Base-by-base conservation (phyloP, 176 grass and related monocot genomes). In the Bromus sterilis region DNA sequence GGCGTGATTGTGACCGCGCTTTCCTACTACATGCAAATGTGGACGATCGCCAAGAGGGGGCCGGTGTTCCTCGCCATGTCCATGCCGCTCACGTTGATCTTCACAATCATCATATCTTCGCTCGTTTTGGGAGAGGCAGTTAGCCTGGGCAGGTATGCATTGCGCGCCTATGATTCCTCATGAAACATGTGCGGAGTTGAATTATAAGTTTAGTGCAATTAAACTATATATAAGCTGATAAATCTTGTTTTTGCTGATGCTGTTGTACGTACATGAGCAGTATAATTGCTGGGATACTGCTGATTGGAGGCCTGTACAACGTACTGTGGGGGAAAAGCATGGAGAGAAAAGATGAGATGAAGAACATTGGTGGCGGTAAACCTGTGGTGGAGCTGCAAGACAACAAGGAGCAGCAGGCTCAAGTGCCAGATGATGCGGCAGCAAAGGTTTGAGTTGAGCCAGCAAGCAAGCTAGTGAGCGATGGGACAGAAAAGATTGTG, bases 11-110 rank as follows among this genome's bases (percentile, higher is more conserved):
- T 92, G 2, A 92, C 83, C 0, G 93, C 84, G 9, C 64, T 92
- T 2, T 88, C 93, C 0, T 95, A 91, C 82, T 95, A 92, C 82
- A 84, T 95, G 82, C 93, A 95, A 71, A 92, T 89, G 80, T 95
- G 93, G 93, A 83, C 86, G 23, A 86, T 95, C 13, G 51, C 84
- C 4, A 92, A 92, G 87, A 89, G 80, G 32, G 93, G 90, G 0
- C 90, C 90, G 2, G 90, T 95, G 73, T 95, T 95, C 75, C 82
- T 84, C 8, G 90, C 85, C 68, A 92, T 92, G 88, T 92, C 88
- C 26, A 92, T 92, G 76, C 93, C 93, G 21, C 82, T 95, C 12
- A 83, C 87, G 0, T 67, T 92, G 66, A 73, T 95, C 9, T 95
- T 95, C 68, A 95, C 93, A 41, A 90, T 92, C 53, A 39, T 76